These are phyloP conservation scores for Fusarium dimerum DNA, from an alignment of 2,329 filamentous ascomycete genomes.

Conservation along the genomic window DNA sequence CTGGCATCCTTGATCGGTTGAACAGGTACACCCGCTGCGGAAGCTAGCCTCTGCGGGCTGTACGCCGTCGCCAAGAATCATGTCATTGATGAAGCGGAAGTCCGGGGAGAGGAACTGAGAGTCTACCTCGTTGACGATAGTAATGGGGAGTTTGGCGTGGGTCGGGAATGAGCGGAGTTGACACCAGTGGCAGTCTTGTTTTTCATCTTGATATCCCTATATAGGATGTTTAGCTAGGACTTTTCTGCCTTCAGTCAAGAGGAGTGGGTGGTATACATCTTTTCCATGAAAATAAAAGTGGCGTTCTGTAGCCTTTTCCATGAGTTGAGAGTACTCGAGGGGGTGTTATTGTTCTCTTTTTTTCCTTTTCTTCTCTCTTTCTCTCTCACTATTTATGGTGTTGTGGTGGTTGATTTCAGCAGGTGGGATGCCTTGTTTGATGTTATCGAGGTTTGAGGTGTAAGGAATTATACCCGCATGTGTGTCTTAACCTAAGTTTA, in stretches of 20 bases:
- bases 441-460: too few species aligned
- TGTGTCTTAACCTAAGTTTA: too few species aligned
- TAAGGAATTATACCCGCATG: too few species aligned
- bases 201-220: constrained; percentile 41
- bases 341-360: not conserved
- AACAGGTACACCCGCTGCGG: constrained; percentile 69
- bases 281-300: constrained; percentile 55
- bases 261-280: constrained; percentile 22
- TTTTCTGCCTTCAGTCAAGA: not conserved
- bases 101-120: constrained; percentile 55
- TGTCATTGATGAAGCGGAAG: constrained; percentile 69
- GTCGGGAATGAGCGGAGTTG: constrained; percentile 58
- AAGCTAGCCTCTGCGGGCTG: constrained; percentile 61
- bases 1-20: constrained; percentile 63
- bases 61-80: constrained; percentile 62
- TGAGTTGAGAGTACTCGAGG: not conserved
- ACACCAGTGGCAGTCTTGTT: constrained; percentile 58
- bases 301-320: constrained; percentile 47
- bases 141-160: constrained; percentile 53
- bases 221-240: not conserved
- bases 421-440: too few species aligned
- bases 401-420: not conserved
- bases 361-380: constrained; percentile 1
- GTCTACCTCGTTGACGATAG: constrained; percentile 65
- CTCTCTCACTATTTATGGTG: not conserved